Evolutionary conservation across 208 protist genomes (phyloP).

Genomic region (Tetramitus jugosus): DNA sequence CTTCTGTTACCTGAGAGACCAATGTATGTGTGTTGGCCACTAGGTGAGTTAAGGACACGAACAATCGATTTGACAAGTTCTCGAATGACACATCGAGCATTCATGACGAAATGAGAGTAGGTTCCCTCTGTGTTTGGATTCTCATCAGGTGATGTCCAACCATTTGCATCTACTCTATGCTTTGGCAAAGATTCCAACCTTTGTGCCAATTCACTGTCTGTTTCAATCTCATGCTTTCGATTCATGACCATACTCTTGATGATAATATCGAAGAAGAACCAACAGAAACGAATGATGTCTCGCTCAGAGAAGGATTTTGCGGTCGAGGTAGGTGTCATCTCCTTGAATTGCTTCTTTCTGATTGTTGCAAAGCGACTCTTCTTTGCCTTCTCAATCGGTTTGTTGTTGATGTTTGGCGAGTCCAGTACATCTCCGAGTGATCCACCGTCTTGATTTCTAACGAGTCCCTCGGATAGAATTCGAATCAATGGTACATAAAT

Average conservation of each 20-base stretch:
- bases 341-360: background rate
- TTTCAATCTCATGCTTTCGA: background rate
- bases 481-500: background rate
- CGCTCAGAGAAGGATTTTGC: background rate
- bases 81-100: background rate
- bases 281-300: constrained; percentile 2
- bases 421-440: background rate
- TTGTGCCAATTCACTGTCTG: background rate
- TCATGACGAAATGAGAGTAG: too few relatives aligned
- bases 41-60: too few relatives aligned
- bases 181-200: too few relatives aligned
- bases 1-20: background rate
- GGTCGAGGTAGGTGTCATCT: too few relatives aligned
- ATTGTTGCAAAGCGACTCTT: background rate
- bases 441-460: background rate
- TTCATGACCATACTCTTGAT: background rate
- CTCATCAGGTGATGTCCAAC: background rate
- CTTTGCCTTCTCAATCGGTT: too few relatives aligned
- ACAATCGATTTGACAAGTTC: background rate
- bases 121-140: too few relatives aligned
- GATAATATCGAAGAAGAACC: constrained; percentile 9
- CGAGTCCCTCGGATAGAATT: background rate
- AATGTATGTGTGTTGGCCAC: background rate
- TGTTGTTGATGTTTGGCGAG: background rate
- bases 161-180: background rate